phyloP scores from a whole-genome alignment of 352 stramenopile genomes.

The Phytopythium aichiense region DNA sequence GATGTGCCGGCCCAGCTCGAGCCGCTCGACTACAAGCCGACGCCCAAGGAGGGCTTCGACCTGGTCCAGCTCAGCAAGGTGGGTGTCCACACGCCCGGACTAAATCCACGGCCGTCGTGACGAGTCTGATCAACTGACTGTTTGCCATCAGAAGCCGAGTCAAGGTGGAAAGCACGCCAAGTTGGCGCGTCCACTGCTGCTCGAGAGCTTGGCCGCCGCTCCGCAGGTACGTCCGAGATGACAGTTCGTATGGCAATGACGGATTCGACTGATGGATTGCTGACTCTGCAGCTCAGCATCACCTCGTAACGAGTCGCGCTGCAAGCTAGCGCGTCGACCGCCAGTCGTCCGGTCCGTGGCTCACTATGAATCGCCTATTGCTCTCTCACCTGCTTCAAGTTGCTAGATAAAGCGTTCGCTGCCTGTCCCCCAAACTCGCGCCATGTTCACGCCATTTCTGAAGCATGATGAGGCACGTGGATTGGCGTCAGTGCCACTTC shows the following conservation, averaged over 20 bases:
- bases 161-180: slow-evolving; percentile 52
- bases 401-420: neutral
- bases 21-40: slow-evolving; percentile 65
- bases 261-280: neutral
- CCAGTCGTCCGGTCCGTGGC: neutral
- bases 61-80: slow-evolving; percentile 57
- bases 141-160: slow-evolving; percentile 25
- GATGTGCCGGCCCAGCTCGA: slow-evolving; percentile 46
- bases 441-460: neutral
- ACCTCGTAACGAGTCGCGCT: neutral
- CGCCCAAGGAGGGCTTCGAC: slow-evolving; percentile 51
- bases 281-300: neutral
- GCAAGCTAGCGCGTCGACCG: neutral
- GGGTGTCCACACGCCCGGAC: neutral
- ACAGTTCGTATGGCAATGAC: neutral
- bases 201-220: slow-evolving; percentile 45
- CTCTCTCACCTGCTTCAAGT: neutral
- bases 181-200: slow-evolving; percentile 32
- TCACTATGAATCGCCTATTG: neutral
- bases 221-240: slow-evolving; percentile 22
- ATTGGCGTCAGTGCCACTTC: neutral
- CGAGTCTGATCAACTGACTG: neutral
- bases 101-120: no score
- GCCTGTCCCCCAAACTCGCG: neutral
- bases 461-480: neutral